phyloP scores from a whole-genome alignment of 1,284 basidiomycete genomes.

The Boletellus sp. region DNA sequence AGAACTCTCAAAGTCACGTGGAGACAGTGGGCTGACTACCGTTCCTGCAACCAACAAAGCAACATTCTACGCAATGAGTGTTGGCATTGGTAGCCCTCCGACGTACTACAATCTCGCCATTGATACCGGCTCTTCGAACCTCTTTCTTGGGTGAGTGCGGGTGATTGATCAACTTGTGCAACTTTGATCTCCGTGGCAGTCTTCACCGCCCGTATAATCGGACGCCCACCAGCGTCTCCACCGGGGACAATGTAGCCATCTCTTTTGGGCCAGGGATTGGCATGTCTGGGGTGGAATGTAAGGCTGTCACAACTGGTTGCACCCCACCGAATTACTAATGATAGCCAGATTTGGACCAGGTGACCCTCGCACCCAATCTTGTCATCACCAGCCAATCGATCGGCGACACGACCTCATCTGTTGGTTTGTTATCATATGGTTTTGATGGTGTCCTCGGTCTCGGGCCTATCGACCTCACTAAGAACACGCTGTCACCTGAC shows the following conservation, averaged over 20 bases:
- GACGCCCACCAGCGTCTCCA: conserved; percentile 23
- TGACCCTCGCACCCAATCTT: conserved; percentile 18
- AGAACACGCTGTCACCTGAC: conserved; percentile 7
- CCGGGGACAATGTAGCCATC: conserved; percentile 21
- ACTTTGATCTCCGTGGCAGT: conserved; percentile 8
- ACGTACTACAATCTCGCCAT: conserved; percentile 24
- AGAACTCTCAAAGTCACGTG: conserved; percentile 7
- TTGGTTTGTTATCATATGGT: neutral
- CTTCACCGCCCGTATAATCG: conserved; percentile 14
- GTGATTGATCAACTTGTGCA: neutral
- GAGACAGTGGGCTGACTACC: neutral
- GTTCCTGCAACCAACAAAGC: conserved; percentile 19
- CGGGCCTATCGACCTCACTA: conserved; percentile 25
- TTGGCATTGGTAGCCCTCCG: conserved; percentile 25
- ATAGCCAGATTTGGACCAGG: conserved; percentile 21
- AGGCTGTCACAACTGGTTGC: neutral
- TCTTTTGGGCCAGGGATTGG: conserved; percentile 19
- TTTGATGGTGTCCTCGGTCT: conserved; percentile 27
- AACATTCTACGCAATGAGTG: conserved; percentile 18
- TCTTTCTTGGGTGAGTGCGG: conserved; percentile 29
- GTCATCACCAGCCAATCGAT: conserved; percentile 26
- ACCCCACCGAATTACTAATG: neutral
- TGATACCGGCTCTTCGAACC: conserved; percentile 35
- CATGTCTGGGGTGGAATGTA: conserved; percentile 27
- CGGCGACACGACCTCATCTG: conserved; percentile 17